phyloP scores from a whole-genome alignment of 768 basidiomycete species.

The Rhizopogon roseolus region DNA sequence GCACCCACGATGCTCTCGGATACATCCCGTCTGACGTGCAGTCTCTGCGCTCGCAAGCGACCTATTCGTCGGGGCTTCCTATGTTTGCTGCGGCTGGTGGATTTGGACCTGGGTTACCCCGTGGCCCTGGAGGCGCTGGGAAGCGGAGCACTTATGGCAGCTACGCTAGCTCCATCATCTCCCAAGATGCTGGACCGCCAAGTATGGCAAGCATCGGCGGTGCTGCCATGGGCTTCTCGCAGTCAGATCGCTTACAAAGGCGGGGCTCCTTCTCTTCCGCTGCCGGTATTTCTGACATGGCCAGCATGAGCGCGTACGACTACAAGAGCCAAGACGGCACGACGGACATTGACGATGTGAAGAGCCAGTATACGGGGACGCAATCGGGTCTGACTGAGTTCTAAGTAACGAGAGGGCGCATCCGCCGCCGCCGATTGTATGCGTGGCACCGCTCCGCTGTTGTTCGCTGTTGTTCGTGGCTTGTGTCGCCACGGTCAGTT shows the following conservation, averaged over 20 bases:
- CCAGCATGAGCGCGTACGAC: constrained; percentile 70
- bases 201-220: constrained; percentile 54
- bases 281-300: constrained; percentile 71
- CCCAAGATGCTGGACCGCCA: constrained; percentile 79
- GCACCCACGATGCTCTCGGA: constrained; percentile 88
- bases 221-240: constrained; percentile 73
- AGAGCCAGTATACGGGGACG: constrained; percentile 83
- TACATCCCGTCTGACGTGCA: constrained; percentile 96
- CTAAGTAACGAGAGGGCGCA: constrained; percentile 31
- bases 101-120: constrained; percentile 63
- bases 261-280: constrained; percentile 75
- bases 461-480: neutral
- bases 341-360: constrained; percentile 79
- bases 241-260: constrained; percentile 83
- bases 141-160: constrained; percentile 75
- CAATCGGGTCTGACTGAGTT: constrained; percentile 85
- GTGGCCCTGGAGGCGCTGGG: constrained; percentile 51
- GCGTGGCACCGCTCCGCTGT: neutral
- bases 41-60: constrained; percentile 94
- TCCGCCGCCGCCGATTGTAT: neutral
- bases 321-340: constrained; percentile 90
- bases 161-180: constrained; percentile 90
- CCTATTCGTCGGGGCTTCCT: constrained; percentile 88
- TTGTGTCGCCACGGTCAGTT: neutral
- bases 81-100: constrained; percentile 71